Evolutionary conservation across 2,329 filamentous ascomycete genomes (phyloP).

Genomic region (Diaporthe eres): DNA sequence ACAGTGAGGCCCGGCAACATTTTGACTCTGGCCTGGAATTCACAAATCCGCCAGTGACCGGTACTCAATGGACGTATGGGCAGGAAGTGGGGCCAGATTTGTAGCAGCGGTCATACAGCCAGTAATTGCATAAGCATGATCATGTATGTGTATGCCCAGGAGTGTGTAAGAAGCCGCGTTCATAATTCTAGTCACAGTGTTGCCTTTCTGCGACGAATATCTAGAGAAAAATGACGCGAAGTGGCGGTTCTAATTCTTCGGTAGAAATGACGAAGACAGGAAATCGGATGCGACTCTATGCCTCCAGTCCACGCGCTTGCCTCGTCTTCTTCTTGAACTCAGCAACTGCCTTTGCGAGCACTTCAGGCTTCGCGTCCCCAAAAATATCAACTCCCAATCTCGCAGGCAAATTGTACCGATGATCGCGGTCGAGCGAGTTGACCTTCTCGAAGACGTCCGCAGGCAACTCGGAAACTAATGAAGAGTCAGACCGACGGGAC

Average conservation of each 20-base stretch:
- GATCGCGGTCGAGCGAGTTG: conserved; percentile 37
- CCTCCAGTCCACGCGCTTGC: conserved; percentile 34
- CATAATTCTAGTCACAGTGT: neutral
- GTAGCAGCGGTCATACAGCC: neutral
- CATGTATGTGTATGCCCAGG: no score
- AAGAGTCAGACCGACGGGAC: neutral
- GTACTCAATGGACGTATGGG: neutral
- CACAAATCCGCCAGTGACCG: neutral
- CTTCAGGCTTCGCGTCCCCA: conserved; percentile 41
- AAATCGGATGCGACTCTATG: neutral
- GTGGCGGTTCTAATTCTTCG: neutral
- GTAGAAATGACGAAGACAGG: neutral
- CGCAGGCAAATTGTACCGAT: conserved; percentile 39
- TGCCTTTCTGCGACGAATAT: neutral
- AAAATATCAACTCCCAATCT: conserved; percentile 41
- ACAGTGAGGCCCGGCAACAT: neutral
- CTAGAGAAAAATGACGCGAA: neutral
- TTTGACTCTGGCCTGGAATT: neutral
- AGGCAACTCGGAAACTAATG: conserved; percentile 39
- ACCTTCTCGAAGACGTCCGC: conserved; percentile 36
- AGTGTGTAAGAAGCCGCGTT: neutral
- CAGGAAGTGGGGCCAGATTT: no score
- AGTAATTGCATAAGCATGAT: neutral
- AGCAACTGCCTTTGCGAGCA: conserved; percentile 39
- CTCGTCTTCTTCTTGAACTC: conserved; percentile 42